Conservation (phyloP, 208 protist genomes). For the Naegleria lovaniensis region DNA sequence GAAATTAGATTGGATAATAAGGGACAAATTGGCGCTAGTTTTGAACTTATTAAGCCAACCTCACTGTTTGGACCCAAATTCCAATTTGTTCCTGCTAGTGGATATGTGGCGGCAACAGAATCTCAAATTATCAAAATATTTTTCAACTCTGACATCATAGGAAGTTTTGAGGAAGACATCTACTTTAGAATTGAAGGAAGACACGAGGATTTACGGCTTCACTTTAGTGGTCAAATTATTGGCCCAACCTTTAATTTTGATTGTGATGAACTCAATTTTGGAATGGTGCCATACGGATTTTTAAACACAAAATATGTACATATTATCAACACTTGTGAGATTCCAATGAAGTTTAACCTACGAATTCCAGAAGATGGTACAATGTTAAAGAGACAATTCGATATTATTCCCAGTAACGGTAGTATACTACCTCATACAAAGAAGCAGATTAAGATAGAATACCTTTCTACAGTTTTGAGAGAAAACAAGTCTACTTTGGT, state of each 20-base stretch:
- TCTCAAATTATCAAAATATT: constrained; percentile 57
- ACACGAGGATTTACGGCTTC: constrained; percentile 61
- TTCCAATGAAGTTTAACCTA: constrained; percentile 79
- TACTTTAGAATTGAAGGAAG: constrained; percentile 70
- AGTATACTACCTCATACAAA: constrained; percentile 56
- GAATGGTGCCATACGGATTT: constrained; percentile 83
- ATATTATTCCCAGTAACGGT: constrained; percentile 60
- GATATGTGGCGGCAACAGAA: constrained; percentile 62
- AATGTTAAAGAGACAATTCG: constrained; percentile 57
- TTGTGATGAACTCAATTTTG: constrained; percentile 77
- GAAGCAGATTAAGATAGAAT: constrained; percentile 62
- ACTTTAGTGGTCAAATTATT: constrained; percentile 75
- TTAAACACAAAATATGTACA: constrained; percentile 57
- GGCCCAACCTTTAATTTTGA: constrained; percentile 85
- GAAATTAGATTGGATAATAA: constrained; percentile 75
- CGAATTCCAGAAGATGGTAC: constrained; percentile 43
- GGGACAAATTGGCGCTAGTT: constrained; percentile 76
- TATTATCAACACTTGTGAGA: constrained; percentile 83
- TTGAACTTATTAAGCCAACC: constrained; percentile 57
- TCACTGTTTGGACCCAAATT: constrained; percentile 69
- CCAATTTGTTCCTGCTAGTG: constrained; percentile 62
- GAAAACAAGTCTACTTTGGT: constrained; percentile 69
- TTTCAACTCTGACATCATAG: constrained; percentile 74
- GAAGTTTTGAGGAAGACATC: constrained; percentile 76
- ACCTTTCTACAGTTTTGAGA: constrained; percentile 65